Conservation (phyloP, 2,329 filamentous ascomycete species). For the Diaporthe vexans region DNA sequence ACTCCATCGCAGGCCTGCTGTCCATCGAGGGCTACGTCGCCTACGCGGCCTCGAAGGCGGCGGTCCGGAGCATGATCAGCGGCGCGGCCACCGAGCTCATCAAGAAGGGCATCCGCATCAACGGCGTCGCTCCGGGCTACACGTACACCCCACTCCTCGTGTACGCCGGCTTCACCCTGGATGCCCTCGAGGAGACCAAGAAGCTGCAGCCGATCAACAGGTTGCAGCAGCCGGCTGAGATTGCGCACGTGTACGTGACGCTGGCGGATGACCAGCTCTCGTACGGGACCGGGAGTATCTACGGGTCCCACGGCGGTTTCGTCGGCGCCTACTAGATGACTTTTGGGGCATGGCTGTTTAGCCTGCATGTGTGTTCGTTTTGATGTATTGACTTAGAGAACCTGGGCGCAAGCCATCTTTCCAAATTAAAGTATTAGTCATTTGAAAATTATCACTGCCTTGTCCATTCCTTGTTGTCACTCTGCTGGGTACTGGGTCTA, state of each 20-base stretch:
- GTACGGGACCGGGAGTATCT: background rate
- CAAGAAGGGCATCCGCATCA: background rate
- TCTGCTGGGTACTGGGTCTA: no score
- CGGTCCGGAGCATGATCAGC: background rate
- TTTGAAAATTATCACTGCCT: no score
- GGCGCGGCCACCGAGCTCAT: background rate
- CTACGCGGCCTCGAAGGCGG: conserved; percentile 3
- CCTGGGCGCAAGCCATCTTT: no score
- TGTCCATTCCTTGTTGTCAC: no score
- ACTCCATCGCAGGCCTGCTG: background rate
- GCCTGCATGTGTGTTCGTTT: no score
- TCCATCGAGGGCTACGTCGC: background rate
- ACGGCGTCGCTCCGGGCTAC: conserved; percentile 13
- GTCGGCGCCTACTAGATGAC: background rate
- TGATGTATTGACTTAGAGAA: no score
- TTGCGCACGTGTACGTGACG: conserved; percentile 1
- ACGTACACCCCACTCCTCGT: background rate
- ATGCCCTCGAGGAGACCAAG: background rate
- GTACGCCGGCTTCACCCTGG: background rate
- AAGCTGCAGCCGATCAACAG: background rate
- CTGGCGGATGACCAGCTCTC: conserved; percentile 8
- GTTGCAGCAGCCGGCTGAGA: conserved; percentile 13
- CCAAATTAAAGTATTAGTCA: no score
- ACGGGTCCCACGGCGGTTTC: background rate
- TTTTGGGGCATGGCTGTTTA: no score